phyloP scores from a whole-genome alignment of 1,284 basidiomycete species.

The Cystobasidium sp. region DNA sequence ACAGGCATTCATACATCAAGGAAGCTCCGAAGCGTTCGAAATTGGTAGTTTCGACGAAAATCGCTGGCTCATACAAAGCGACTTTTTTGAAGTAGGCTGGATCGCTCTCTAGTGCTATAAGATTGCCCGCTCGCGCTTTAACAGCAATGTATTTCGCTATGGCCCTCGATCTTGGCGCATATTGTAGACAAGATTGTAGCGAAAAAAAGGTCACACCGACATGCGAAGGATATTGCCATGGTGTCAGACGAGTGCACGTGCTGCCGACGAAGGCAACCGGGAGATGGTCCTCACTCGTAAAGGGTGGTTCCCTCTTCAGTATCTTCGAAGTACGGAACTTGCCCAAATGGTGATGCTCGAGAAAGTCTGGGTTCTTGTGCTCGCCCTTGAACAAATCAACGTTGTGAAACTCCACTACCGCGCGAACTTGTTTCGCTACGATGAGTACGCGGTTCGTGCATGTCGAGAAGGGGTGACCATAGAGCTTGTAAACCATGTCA shows the following conservation, averaged over 20 bases:
- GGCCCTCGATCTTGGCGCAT: constrained; percentile 61
- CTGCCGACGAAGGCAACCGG: background rate
- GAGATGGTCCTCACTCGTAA: background rate
- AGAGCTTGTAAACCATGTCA: background rate
- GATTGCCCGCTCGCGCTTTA: constrained; percentile 58
- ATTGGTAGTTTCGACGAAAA: constrained; percentile 62
- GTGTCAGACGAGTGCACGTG: background rate
- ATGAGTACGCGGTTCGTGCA: constrained; percentile 62
- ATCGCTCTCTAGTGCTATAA: constrained; percentile 53
- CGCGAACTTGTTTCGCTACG: constrained; percentile 62
- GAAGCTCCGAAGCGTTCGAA: constrained; percentile 62
- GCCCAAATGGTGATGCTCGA: constrained; percentile 56
- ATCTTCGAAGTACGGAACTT: constrained; percentile 15
- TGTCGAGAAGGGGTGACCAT: constrained; percentile 56
- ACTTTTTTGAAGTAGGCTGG: constrained; percentile 56
- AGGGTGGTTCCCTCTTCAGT: background rate
- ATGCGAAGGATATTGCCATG: background rate
- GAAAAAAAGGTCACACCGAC: no score
- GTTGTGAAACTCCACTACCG: constrained; percentile 62
- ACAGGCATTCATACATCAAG: constrained; percentile 60
- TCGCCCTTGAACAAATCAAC: constrained; percentile 60
- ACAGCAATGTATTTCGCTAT: constrained; percentile 62
- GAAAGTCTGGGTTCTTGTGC: constrained; percentile 49
- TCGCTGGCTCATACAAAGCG: constrained; percentile 66
- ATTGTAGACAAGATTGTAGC: no score